These are phyloP conservation scores for Pseudocohnilembus persalinus DNA, from an alignment of 169 alveolate genomes.

Conservation along the genomic window DNA sequence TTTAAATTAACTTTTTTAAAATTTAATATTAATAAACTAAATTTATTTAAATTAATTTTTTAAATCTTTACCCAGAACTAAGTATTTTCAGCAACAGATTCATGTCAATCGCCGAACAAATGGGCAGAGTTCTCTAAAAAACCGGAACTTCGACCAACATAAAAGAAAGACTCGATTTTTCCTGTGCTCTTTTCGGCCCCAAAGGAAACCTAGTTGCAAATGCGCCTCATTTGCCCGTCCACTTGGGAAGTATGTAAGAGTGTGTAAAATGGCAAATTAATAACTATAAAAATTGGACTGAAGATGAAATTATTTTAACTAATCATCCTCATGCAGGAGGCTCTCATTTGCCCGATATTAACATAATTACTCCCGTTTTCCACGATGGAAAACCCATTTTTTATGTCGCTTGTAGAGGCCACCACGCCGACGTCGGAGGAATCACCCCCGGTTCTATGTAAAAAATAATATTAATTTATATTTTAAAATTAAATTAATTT, in stretches of 20 bases:
- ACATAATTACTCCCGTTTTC: constrained; percentile 86
- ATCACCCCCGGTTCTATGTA: constrained; percentile 83
- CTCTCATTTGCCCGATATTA: constrained; percentile 88
- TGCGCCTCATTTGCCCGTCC: constrained; percentile 92
- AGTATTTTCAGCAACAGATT: constrained; percentile 77
- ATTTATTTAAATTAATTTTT: too few relatives aligned
- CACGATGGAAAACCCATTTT: constrained; percentile 49
- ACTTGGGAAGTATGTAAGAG: constrained; percentile 87
- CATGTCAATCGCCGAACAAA: constrained; percentile 88
- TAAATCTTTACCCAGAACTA: constrained; percentile 54
- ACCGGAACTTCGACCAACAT: constrained; percentile 80
- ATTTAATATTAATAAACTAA: too few relatives aligned
- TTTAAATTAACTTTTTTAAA: too few relatives aligned
- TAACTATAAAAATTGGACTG: constrained; percentile 51
- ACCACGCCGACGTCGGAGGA: constrained; percentile 91
- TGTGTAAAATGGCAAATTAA: constrained; percentile 71
- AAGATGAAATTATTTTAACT: constrained; percentile 73
- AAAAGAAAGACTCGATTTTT: constrained; percentile 86
- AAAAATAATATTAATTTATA: too few relatives aligned
- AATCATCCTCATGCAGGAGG: constrained; percentile 89
- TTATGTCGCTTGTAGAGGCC: constrained; percentile 85
- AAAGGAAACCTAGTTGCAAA: constrained; percentile 85
- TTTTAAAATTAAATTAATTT: too few relatives aligned
- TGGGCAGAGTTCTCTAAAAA: constrained; percentile 75
- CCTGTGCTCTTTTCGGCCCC: constrained; percentile 83